A percentile compares a stretch with the other conserved stretches of the same genome.
Conservation (phyloP, 225 moss, liverwort and hornwort species). For the Neckera pumila region DNA sequence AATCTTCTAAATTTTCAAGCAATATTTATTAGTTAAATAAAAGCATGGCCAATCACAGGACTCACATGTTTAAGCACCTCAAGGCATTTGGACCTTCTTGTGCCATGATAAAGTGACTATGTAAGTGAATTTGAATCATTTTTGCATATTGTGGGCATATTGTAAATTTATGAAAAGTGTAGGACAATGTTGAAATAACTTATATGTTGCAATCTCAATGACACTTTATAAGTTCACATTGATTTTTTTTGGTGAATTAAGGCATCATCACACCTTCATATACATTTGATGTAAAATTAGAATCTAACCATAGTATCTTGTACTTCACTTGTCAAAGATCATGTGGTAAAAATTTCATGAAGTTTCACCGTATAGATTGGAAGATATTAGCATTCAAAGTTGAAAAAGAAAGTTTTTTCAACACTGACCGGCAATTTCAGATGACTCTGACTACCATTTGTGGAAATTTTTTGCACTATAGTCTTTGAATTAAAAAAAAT, state of each 20-base stretch:
- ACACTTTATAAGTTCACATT: neutral
- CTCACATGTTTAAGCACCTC: neutral
- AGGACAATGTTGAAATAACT: neutral
- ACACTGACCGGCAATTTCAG: no score
- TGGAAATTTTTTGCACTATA: no score
- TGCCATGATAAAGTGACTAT: rapidly evolving
- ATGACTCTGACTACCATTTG: no score
- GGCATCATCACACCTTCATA: neutral
- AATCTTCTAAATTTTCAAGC: neutral
- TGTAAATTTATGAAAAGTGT: neutral
- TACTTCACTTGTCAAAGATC: no score
- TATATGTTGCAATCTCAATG: neutral
- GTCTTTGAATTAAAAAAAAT: no score
- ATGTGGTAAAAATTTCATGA: no score
- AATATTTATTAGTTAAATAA: neutral
- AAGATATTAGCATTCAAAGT: no score
- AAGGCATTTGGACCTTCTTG: neutral
- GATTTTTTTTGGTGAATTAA: neutral
- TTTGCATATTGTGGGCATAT: neutral
- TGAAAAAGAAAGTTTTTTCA: no score
- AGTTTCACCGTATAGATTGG: no score
- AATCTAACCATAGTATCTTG: no score
- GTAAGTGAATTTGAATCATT: neutral
- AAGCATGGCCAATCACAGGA: no score
- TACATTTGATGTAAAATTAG: no score